Percentiles rank a stretch among this genome's conserved stretches.
These are phyloP conservation scores for Ganoderma multipileum DNA, from an alignment of 1,284 basidiomycete species.

Conservation along the genomic window DNA sequence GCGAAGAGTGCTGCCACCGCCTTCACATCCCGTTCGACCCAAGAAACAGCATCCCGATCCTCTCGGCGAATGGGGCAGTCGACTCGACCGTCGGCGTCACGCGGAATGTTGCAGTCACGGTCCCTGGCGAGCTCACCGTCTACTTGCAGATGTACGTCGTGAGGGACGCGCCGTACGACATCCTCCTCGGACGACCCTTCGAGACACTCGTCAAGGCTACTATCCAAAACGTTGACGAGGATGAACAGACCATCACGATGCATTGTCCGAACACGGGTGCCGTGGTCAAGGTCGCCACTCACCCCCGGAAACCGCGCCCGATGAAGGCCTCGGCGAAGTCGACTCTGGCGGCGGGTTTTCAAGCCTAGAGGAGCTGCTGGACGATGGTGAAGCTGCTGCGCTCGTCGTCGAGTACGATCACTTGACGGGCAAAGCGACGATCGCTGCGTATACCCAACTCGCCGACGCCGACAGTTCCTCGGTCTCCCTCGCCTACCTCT, in stretches of 20 bases:
- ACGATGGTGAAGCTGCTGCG: neutral
- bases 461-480: neutral
- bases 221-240: slow-evolving; percentile 33
- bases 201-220: slow-evolving; percentile 39
- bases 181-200: slow-evolving; percentile 44
- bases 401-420: neutral
- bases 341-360: slow-evolving; percentile 5
- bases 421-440: neutral
- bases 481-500: no score
- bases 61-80: neutral
- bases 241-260: slow-evolving; percentile 35
- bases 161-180: slow-evolving; percentile 37
- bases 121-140: neutral
- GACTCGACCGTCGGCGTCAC: neutral
- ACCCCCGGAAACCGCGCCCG: no score
- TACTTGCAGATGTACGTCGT: slow-evolving; percentile 39
- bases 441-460: neutral
- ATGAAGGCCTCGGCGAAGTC: no score
- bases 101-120: neutral
- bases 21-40: no score
- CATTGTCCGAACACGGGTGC: slow-evolving; percentile 35
- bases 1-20: no score
- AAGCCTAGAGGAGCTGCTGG: neutral
- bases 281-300: slow-evolving; percentile 33
- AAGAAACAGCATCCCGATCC: no score